Evolutionary conservation across 2,329 filamentous ascomycete genomes (phyloP).

Genomic region (Colletotrichum tamarilloi): DNA sequence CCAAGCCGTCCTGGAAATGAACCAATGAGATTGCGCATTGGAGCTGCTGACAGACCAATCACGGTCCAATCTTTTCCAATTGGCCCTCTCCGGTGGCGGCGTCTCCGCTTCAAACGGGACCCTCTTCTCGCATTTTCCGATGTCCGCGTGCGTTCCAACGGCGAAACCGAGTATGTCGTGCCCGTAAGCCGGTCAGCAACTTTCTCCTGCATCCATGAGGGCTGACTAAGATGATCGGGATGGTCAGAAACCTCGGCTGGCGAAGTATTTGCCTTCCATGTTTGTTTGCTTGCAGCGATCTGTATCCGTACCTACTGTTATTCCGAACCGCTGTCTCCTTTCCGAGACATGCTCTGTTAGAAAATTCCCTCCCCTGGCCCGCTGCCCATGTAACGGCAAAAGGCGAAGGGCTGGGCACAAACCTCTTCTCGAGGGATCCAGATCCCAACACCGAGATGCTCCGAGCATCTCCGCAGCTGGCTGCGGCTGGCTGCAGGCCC

Average conservation of each 20-base stretch:
- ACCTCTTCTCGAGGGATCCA: not conserved
- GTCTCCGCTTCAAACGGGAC: conserved; percentile 11
- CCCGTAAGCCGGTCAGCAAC: conserved; percentile 8
- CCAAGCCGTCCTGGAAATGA: not conserved
- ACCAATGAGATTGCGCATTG: conserved; percentile 23
- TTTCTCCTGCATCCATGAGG: not conserved
- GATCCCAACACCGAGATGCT: conserved; percentile 22
- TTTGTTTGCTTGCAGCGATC: not conserved
- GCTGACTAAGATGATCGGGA: conserved; percentile 21
- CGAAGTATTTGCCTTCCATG: not conserved
- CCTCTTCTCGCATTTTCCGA: not conserved
- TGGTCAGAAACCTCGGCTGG: conserved; percentile 14
- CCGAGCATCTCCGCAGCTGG: conserved; percentile 19
- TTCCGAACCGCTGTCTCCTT: not conserved
- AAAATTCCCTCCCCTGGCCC: conserved; percentile 16
- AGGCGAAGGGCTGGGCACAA: not conserved
- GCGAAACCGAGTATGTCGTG: not conserved
- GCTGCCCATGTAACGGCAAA: conserved; percentile 8
- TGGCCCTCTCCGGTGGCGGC: conserved; percentile 24
- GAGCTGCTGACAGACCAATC: conserved; percentile 17
- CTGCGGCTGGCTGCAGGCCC: not conserved
- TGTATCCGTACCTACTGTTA: not conserved
- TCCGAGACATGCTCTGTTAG: not conserved
- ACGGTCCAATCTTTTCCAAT: conserved; percentile 19
- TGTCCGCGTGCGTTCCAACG: conserved; percentile 4